These are phyloP conservation scores for Fomitopsis betulina DNA, from an alignment of 1,284 basidiomycete genomes.

Conservation along the genomic window DNA sequence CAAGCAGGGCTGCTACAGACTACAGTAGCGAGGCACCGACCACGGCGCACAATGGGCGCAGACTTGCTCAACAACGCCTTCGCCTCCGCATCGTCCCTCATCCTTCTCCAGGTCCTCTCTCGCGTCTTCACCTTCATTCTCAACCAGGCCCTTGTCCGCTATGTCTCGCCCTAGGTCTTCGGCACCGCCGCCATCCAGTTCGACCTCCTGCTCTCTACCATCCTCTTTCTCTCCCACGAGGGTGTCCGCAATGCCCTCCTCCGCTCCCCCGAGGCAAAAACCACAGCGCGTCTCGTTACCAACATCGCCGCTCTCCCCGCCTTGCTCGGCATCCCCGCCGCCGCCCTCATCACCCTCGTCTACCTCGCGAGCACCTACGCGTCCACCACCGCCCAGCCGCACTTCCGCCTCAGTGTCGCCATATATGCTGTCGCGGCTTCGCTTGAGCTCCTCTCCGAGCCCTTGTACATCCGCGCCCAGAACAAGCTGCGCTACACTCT, in stretches of 20 bases:
- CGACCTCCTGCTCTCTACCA: conserved; percentile 82
- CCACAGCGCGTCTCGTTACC: conserved; percentile 12
- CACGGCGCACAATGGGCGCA: background rate
- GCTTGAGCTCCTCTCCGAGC: conserved; percentile 78
- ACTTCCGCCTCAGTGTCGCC: conserved; percentile 59
- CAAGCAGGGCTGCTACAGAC: too few species aligned
- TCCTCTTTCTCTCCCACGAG: conserved; percentile 90
- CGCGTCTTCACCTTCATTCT: conserved; percentile 83
- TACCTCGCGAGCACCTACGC: conserved; percentile 24
- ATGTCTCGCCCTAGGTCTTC: conserved; percentile 83
- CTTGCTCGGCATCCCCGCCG: conserved; percentile 27
- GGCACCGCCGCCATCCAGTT: conserved; percentile 86
- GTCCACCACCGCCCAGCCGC: conserved; percentile 43
- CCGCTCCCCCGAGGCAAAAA: conserved; percentile 23
- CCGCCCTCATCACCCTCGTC: conserved; percentile 22
- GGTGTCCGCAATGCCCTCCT: conserved; percentile 84
- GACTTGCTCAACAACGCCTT: conserved; percentile 29
- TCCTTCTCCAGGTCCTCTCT: conserved; percentile 83
- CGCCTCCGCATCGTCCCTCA: conserved; percentile 72
- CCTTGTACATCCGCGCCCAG: conserved; percentile 79
- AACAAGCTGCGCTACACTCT: conserved; percentile 59
- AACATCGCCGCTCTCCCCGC: conserved; percentile 31
- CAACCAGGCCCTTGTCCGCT: conserved; percentile 84
- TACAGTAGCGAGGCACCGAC: too few species aligned
- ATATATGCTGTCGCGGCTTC: conserved; percentile 75